phyloP scores from a whole-genome alignment of 768 basidiomycete species.

The Psilocybe cubensis region DNA sequence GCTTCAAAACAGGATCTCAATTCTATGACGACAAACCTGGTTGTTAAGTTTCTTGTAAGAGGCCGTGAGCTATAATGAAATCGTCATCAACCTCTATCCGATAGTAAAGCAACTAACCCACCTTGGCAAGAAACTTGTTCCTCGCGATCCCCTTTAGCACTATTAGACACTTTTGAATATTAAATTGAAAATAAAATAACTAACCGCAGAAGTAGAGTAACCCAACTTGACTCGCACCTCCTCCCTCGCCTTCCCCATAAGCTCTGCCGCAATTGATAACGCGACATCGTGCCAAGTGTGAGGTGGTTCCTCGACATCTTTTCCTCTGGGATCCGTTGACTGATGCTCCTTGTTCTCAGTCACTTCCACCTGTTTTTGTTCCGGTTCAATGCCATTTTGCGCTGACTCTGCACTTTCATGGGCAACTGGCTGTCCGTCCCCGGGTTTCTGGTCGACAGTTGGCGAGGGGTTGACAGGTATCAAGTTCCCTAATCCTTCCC shows the following conservation, averaged over 20 bases:
- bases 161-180: background rate
- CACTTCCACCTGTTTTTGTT: slow-evolving; percentile 5
- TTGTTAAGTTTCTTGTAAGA: slow-evolving; percentile 91
- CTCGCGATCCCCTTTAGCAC: slow-evolving; percentile 76
- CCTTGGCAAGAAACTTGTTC: slow-evolving; percentile 96
- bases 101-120: slow-evolving; percentile 28
- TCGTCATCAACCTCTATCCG: background rate
- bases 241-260: slow-evolving; percentile 76
- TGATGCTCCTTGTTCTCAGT: background rate
- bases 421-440: background rate
- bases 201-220: slow-evolving; percentile 92
- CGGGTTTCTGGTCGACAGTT: slow-evolving; percentile 18
- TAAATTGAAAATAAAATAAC: slow-evolving; percentile 25
- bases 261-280: slow-evolving; percentile 83
- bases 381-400: background rate
- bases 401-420: too few species aligned
- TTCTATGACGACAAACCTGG: slow-evolving; percentile 55
- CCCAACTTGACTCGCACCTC: slow-evolving; percentile 74
- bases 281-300: slow-evolving; percentile 93
- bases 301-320: slow-evolving; percentile 30
- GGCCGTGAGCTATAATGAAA: slow-evolving; percentile 68
- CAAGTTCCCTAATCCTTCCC: slow-evolving; percentile 63
- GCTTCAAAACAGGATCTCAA: background rate
- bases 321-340: background rate
- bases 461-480: slow-evolving; percentile 54